phyloP scores from a whole-genome alignment of 352 stramenopile genomes.

The Pythium biforme region DNA sequence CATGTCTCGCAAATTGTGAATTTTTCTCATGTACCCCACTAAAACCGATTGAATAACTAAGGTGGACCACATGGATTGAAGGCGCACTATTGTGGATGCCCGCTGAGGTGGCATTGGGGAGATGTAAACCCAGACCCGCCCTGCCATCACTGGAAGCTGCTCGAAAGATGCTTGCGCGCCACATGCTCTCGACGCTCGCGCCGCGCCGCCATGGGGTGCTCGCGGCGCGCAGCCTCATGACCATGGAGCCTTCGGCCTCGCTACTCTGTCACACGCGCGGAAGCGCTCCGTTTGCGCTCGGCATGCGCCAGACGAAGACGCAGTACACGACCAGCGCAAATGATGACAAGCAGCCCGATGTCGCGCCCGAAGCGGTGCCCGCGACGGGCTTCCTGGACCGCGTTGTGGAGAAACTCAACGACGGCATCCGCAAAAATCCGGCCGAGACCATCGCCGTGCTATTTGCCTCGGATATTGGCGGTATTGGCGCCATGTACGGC shows the following conservation, averaged over 20 bases:
- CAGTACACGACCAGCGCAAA: slow-evolving; percentile 19
- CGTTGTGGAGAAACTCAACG: slow-evolving; percentile 74
- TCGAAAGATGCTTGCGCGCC: slow-evolving; percentile 15
- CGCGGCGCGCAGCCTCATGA: slow-evolving; percentile 1
- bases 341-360: not conserved
- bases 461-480: slow-evolving; percentile 77
- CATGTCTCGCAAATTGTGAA: not conserved
- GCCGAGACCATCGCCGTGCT: slow-evolving; percentile 75
- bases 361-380: not conserved
- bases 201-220: not conserved
- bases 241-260: not conserved
- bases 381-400: slow-evolving; percentile 49
- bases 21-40: not conserved
- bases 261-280: not conserved
- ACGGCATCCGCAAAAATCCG: slow-evolving; percentile 70
- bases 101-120: not conserved
- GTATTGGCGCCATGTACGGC: slow-evolving; percentile 78
- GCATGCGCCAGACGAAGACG: slow-evolving; percentile 1
- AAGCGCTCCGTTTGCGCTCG: not conserved
- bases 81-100: not conserved
- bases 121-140: too few relatives aligned
- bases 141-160: too few relatives aligned
- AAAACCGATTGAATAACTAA: not conserved
- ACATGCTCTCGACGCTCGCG: slow-evolving; percentile 4
- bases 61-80: not conserved